Evolutionary conservation across 2,329 filamentous ascomycete species (phyloP).

Genomic region (Diaporthe ampelina): DNA sequence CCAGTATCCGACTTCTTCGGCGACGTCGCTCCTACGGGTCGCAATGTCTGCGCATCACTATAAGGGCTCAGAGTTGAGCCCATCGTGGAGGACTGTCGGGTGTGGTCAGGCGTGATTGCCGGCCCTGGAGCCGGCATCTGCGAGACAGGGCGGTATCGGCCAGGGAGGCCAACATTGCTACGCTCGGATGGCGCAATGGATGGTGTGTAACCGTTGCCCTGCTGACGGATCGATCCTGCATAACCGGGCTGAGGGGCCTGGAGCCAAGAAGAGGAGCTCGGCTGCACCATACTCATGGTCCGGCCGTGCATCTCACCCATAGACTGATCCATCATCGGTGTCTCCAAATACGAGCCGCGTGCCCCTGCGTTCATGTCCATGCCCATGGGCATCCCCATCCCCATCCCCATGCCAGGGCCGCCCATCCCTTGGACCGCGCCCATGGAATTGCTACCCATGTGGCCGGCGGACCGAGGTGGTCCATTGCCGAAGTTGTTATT

Average conservation of each 20-base stretch:
- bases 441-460: conserved; percentile 56
- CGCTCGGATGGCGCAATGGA: conserved; percentile 97
- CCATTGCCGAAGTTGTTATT: conserved; percentile 42
- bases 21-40: conserved; percentile 44
- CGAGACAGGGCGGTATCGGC: conserved; percentile 91
- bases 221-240: conserved; percentile 64
- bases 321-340: conserved; percentile 58
- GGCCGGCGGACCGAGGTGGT: conserved; percentile 47
- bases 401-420: conserved; percentile 46
- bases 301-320: conserved; percentile 66
- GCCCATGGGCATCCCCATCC: conserved; percentile 43
- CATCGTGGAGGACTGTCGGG: conserved; percentile 59
- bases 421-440: conserved; percentile 59
- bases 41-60: conserved; percentile 48
- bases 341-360: conserved; percentile 61
- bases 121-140: conserved; percentile 61
- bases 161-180: conserved; percentile 91
- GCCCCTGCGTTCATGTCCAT: conserved; percentile 47
- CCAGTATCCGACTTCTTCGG: conserved; percentile 55
- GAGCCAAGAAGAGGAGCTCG: conserved; percentile 72
- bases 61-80: conserved; percentile 54
- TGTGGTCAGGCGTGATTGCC: conserved; percentile 46
- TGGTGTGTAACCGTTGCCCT: conserved; percentile 78
- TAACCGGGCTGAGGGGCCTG: conserved; percentile 60
- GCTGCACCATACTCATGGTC: conserved; percentile 88